Evolutionary conservation across 257 asterid genomes (phyloP), one percentile per base, ranked within the genome.

Genomic region (Datura wrightii): DNA sequence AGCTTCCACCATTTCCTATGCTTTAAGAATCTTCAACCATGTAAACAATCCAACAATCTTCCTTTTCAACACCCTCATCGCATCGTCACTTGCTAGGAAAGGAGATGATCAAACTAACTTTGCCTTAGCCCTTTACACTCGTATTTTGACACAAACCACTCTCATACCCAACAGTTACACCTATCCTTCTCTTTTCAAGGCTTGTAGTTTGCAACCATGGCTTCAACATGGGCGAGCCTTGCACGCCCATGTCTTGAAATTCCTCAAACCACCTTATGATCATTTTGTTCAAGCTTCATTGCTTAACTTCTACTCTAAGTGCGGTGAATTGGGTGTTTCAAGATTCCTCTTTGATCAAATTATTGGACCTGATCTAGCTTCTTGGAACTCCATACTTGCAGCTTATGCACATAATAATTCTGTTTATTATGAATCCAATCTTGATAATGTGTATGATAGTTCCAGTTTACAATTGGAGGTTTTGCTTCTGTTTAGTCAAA

Each of bases 101-200:
- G 87, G 80, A 67, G 90, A 80, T 46, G 86, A 89, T 70, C 91
- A 88, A 36, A 39, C 83, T 46, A 82, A 83, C 54, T 84, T 70
- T 41, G 94, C 94, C 3, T 81, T 93, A 31, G 89, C 91, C 44
- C 86, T 91, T 16, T 94, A 93, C 83, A 13, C 82, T 7, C 84
- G 56, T 44, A 88, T 91, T 86, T 86, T 92, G 5, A 13, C 71
- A 37, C 79, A 79, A 3, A 86, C 88, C 15, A 14, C 70, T 46
- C 71, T 90, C 62, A 85, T 78, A 82, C 98, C 98, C 16, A 95
- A 95, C 84, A 87, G 85, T 84, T 92, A 88, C 72, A 95, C 98
- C 1, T 95, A 86, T 84, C 97, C 97, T 0, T 94, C 98, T 82
- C 90, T 95, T 44, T 92, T 95, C 86, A 93, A 92, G 93, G 93